Conservation (phyloP, 306 rosid species). For the Glycine latifolia region DNA sequence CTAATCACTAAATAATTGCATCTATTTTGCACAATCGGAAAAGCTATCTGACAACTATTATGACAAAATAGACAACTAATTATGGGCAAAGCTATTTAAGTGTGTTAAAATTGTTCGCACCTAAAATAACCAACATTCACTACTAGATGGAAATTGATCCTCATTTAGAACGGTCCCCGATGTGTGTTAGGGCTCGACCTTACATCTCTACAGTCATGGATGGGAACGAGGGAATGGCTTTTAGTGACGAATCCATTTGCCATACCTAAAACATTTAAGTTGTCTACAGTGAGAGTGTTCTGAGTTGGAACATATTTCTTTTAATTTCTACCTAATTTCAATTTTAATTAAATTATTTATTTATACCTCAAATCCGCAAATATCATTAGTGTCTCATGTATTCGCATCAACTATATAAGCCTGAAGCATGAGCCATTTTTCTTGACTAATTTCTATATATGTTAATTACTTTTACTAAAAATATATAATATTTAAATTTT, state of each 20-base stretch:
- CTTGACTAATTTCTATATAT: too few relatives aligned
- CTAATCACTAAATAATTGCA: constrained; percentile 1
- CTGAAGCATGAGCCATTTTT: too few relatives aligned
- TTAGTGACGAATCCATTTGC: neutral
- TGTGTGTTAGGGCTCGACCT: neutral
- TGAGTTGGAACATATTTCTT: neutral
- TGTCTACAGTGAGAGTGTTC: neutral
- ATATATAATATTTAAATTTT: too few relatives aligned
- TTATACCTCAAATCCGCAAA: neutral
- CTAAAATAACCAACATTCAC: neutral
- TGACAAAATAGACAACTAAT: constrained; percentile 19
- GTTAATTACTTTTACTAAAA: too few relatives aligned
- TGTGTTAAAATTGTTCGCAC: neutral
- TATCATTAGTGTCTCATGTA: too few relatives aligned
- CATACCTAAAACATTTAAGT: neutral
- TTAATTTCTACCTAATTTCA: neutral
- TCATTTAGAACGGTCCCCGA: neutral
- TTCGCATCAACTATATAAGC: too few relatives aligned
- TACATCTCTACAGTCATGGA: too few relatives aligned
- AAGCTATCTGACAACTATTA: constrained; percentile 7
- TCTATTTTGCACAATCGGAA: neutral
- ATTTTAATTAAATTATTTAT: neutral
- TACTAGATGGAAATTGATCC: neutral
- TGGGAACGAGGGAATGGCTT: too few relatives aligned
- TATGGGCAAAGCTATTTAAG: neutral